These are phyloP conservation scores for Calocybe gangraenosa DNA, from an alignment of 768 basidiomycete species.

Conservation along the genomic window DNA sequence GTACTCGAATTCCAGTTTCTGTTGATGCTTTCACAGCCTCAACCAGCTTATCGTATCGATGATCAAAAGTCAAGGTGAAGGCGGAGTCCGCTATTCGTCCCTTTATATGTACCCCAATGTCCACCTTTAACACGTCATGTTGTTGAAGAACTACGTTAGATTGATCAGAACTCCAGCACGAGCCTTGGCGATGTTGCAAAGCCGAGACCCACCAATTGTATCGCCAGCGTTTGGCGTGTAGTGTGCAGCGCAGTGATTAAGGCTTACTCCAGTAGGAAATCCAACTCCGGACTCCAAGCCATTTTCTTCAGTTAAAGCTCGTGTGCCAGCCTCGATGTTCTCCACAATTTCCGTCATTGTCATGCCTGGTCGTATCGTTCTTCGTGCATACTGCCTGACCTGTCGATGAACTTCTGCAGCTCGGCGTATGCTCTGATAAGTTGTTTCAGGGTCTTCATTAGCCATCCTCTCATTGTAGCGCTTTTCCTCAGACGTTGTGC, in stretches of 20 bases:
- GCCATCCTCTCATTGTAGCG: conserved; percentile 75
- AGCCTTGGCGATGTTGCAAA: no score
- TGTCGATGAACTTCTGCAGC: conserved; percentile 96
- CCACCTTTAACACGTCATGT: conserved; percentile 92
- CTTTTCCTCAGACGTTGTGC: conserved; percentile 89
- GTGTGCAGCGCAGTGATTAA: conserved; percentile 95
- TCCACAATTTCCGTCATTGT: conserved; percentile 92
- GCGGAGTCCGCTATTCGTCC: conserved; percentile 96
- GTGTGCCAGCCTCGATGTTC: conserved; percentile 86
- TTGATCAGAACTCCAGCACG: background rate
- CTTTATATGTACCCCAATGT: conserved; percentile 95
- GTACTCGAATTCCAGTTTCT: conserved; percentile 82
- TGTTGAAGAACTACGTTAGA: conserved; percentile 60
- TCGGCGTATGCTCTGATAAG: conserved; percentile 85
- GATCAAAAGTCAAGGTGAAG: conserved; percentile 88
- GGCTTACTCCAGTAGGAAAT: conserved; percentile 92
- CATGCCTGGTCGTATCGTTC: conserved; percentile 89
- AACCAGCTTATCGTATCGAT: conserved; percentile 83
- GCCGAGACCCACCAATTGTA: conserved; percentile 54
- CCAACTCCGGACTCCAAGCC: conserved; percentile 85
- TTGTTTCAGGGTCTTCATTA: conserved; percentile 77
- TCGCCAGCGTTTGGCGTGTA: conserved; percentile 95
- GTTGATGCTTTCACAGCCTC: conserved; percentile 95
- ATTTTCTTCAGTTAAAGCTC: conserved; percentile 88
- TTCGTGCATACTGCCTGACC: conserved; percentile 79